Conservation (phyloP, 192 early-diverging fungal genomes). For the Podila horticola region DNA sequence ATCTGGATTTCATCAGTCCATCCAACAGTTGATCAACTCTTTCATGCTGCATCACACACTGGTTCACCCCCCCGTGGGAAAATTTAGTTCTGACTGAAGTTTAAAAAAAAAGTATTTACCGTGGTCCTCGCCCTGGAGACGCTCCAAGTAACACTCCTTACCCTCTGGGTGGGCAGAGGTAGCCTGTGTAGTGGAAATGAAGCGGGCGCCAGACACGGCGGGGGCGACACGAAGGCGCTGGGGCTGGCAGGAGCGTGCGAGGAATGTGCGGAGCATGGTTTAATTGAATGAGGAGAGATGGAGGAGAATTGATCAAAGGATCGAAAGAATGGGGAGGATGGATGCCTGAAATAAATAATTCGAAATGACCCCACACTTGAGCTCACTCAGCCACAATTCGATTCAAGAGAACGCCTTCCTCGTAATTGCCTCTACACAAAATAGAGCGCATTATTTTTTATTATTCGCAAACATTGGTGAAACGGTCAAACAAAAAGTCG, state of each 20-base stretch:
- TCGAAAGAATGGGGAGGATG: background rate
- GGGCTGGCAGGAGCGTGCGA: constrained; percentile 37
- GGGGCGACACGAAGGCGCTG: constrained; percentile 21
- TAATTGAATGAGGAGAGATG: background rate
- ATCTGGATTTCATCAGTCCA: too few species aligned
- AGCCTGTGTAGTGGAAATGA: constrained; percentile 29
- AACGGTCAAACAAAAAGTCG: too few species aligned
- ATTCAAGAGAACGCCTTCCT: too few species aligned
- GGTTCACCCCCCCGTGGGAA: constrained; percentile 34
- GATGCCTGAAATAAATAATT: background rate
- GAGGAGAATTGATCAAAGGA: background rate
- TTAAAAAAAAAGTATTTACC: constrained; percentile 17
- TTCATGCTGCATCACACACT: too few species aligned
- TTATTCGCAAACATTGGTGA: too few species aligned
- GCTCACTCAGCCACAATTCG: too few species aligned
- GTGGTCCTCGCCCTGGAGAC: constrained; percentile 33
- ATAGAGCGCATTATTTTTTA: too few species aligned
- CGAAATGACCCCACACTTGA: background rate
- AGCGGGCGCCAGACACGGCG: constrained; percentile 18
- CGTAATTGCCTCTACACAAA: too few species aligned
- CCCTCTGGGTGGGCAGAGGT: constrained; percentile 23
- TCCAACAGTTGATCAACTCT: too few species aligned
- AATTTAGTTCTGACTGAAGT: constrained; percentile 1
- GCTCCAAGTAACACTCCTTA: constrained; percentile 58
- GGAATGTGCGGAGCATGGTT: constrained; percentile 49